Base-by-base conservation (phyloP, 805 yeast genomes). In the Ogataea polymorpha region DNA sequence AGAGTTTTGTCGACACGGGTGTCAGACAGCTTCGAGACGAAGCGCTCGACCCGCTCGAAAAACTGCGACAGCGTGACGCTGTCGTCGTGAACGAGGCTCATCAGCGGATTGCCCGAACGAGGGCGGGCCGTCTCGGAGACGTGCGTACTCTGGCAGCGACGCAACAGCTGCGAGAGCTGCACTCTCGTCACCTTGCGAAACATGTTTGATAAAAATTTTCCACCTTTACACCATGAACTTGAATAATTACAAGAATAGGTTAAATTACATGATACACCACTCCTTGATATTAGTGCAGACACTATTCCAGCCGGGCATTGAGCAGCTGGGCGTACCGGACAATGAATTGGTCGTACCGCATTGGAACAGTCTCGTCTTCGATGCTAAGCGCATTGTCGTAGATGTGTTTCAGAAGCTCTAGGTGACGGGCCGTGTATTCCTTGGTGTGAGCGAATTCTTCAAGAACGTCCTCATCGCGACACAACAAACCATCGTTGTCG, bases 361-460 rank as follows among this genome's bases (percentile, higher is more conserved):
- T 41, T 3, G 63, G 65, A 14, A 42, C 39, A 4, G 55, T 49
- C 29, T 60, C 65, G 2, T 48, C 44, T 12, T 42, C 48, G 14
- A 45, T 42, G 13, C 26, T 23, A 1, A 60, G 45, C 34, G 34
- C 37, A 15, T 48, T 45, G 15, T 28, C 29, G 5, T 36, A 26
- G 13, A 42, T 36, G 16, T 43, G 17, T 16, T 49, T 31, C 14
- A 56, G 12, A 32, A 57, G 44, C 13, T 32, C n/a, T 7, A 43
- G 5, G 45, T 60, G 65, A 23, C 50, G 37, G 13, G 41, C 39
- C 8, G 65, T 60, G 35, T 58, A 60, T 7, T 46, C 48, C 32
- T 32, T 56, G 1, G 72, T 65, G 34, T 49, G 51, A 12, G 48
- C 23, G 44, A 51, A 72, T 38, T 63, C 66, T 4, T 53, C 43